Base-by-base conservation (phyloP, 768 basidiomycete species). In the Lentinus brumalis region DNA sequence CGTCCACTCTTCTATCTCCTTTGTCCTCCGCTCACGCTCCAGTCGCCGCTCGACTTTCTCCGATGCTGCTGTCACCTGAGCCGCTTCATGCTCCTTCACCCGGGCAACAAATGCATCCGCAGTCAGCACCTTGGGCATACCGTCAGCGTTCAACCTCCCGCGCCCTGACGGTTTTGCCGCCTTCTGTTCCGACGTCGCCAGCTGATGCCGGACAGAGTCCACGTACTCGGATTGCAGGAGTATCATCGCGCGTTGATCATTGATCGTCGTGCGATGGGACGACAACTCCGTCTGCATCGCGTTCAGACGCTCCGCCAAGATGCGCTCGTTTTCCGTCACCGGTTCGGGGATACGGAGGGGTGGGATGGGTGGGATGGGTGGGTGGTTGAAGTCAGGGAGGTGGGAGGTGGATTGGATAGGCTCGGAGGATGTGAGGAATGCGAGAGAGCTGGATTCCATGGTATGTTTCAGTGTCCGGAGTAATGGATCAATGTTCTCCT, bases 71-170 rank as follows among this genome's bases (percentile, higher is more conserved):
- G 35, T 7, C 11, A 11, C 35, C 15, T 10, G 11, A 6, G 62
- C 53, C 16, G 57, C 39, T 29, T 54, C 59, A 44, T 69, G 50
- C 0, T 63, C 44, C 2, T 57, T 44, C 15, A 66, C 62, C 1
- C 16, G 15, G 12, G 61, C 11, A 29, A 62, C 63, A 40, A 74
- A 71, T 4, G 65, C 59, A 1, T 71, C 57, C 21, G 62, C 66
- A 11, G 68, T 67, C 29, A 74, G 58, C 14, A 67, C 60, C 44
- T 39, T 63, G 2, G 69, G 64, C 40, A 70, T 35, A 45, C 42
- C 42, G 21, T 16, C 42, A 7, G 21, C 42, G 15, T 45, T 21
- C 42, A 16, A 6, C 7, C 42, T 21, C 15, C 42, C 42, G 15
- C 21, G 42, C 10, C 21, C 16, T 21, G 42, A 1, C 15, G 42